Evolutionary conservation across 2,329 filamentous ascomycete genomes (phyloP), one percentile per base, ranked within the genome.

Genomic region (Paecilomyces variotii): DNA sequence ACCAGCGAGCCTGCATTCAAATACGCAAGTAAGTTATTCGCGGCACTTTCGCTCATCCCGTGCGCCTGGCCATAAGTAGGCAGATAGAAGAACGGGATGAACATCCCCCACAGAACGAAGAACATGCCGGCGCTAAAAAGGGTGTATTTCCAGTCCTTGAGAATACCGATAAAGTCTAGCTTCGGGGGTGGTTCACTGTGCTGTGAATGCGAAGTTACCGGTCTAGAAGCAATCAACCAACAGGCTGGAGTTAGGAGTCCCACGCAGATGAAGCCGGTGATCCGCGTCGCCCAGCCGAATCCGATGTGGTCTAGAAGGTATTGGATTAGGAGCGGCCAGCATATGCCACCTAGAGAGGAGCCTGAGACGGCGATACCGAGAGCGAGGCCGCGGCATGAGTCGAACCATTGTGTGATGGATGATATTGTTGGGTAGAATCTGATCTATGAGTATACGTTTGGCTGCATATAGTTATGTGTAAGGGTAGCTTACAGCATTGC

Each of bases 401-500:
- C 27, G 25, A 52, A 52, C 50, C 50, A 52, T n/a, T 52, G 50
- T 10, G 50, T 26, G 25, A 52, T n/a, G 24, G 50, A 12, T 52
- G 50, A 52, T 9, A 52, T 52, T 1, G 50, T 52, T n/a, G 50
- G 50, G 50, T 52, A 52, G 50, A 52, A 52, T 28, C 50, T 52
- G 27, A 10, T 4, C 24, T 2, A 10, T 32, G 30, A 32, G 30
- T 32, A 32, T 32, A 6, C 50, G n/a, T 5, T 52, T 52, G 12
- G 10, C 24, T 2, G 25, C 19, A 52, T 27, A 12, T 26, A 28
- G 24, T 19, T 19, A 26, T 52, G 11, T 25, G 14, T 28, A 14
- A 24, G 24, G 19, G 4, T 26, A 19, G 6, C 54, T 54, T 57
- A 60, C 34, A 55, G 27, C 39, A 60, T 53, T 28, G 55, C 58